A percentile compares a stretch with the other conserved stretches of the same genome.
Conservation (phyloP, 192 early-diverging fungal species). For the Linnemannia elongata region DNA sequence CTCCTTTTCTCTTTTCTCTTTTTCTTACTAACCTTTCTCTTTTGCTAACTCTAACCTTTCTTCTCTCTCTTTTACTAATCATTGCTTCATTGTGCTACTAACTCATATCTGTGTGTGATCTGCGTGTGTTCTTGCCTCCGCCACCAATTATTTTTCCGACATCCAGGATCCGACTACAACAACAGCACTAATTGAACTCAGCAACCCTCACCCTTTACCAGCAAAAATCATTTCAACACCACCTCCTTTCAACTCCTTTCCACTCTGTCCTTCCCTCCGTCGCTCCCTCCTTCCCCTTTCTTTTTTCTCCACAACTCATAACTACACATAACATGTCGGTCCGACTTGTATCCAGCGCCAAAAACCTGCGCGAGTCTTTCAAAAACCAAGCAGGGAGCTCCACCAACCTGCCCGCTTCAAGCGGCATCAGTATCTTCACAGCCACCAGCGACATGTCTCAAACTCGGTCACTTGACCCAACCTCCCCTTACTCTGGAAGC, state of each 20-base stretch:
- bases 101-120: not conserved
- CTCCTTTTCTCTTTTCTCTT: conserved; percentile 11
- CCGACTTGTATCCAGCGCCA: conserved; percentile 42
- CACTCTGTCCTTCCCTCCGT: not conserved
- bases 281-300: conserved; percentile 2
- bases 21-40: not conserved
- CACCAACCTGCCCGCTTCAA: conserved; percentile 3
- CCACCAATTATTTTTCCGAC: not conserved
- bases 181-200: not conserved
- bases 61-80: conserved; percentile 19
- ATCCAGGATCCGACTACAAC: not conserved
- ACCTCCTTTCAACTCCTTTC: not conserved
- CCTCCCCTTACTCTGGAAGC: not conserved
- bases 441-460: conserved; percentile 16
- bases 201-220: not conserved
- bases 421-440: conserved; percentile 15
- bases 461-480: conserved; percentile 23
- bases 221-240: not conserved
- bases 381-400: conserved; percentile 1
- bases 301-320: not conserved
- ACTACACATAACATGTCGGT: conserved; percentile 30
- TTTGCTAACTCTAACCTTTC: not conserved
- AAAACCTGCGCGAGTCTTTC: conserved; percentile 42
- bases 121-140: not conserved
- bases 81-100: not conserved